A percentile compares a stretch with the other conserved stretches of the same genome.
Conservation (phyloP, 2,329 filamentous ascomycete species). For the Coniochaeta sp. region DNA sequence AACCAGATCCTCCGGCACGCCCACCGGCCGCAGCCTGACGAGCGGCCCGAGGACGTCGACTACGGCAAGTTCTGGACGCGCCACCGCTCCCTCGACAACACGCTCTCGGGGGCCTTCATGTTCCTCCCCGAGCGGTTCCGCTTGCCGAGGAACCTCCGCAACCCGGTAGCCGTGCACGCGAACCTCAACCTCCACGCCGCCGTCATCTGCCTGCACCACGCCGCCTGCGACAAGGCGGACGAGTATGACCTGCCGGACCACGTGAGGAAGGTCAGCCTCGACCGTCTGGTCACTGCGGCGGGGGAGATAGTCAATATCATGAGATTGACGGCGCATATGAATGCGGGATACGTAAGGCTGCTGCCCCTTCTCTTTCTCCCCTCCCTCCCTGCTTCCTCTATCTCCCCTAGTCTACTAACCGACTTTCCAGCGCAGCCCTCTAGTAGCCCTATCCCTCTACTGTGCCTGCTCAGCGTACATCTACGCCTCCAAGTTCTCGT, state of each 20-base stretch:
- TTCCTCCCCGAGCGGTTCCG: constrained; percentile 69
- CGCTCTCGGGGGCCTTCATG: constrained; percentile 70
- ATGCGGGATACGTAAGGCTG: too few relatives aligned
- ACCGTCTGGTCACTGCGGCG: constrained; percentile 70
- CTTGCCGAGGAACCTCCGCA: constrained; percentile 59
- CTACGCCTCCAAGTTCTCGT: constrained; percentile 68
- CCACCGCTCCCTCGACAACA: constrained; percentile 76
- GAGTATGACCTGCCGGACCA: constrained; percentile 58
- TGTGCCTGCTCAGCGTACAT: constrained; percentile 79
- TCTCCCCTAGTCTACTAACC: too few relatives aligned
- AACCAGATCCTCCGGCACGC: constrained; percentile 76
- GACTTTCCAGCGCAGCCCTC: constrained; percentile 54
- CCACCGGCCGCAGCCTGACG: constrained; percentile 62
- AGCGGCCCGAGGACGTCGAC: constrained; percentile 66
- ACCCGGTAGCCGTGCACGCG: constrained; percentile 70
- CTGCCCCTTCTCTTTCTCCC: too few relatives aligned
- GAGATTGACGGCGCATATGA: constrained; percentile 67
- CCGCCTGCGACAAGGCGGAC: constrained; percentile 76
- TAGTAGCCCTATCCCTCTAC: constrained; percentile 68
- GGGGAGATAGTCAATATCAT: constrained; percentile 81
- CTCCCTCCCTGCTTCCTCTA: too few relatives aligned
- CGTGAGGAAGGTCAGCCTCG: constrained; percentile 63
- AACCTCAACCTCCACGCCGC: constrained; percentile 88
- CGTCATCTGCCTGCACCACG: constrained; percentile 82
- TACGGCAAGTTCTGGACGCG: constrained; percentile 79